Percentiles rank a stretch among this genome's conserved stretches.
These are phyloP conservation scores for Salix arbutifolia DNA, from an alignment of 345 rosid genomes.

Conservation along the genomic window DNA sequence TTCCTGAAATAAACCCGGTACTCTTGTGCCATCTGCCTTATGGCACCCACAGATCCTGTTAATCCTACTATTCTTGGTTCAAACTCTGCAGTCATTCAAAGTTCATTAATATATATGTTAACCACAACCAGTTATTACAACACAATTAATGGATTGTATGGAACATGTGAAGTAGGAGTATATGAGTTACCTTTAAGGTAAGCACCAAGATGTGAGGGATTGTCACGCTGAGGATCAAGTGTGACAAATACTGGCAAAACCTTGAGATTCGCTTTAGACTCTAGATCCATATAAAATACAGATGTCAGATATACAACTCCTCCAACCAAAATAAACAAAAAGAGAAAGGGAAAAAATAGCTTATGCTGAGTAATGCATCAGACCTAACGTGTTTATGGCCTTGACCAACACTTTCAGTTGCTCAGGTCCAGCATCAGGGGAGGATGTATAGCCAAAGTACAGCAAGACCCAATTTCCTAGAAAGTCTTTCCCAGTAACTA, in stretches of 20 bases:
- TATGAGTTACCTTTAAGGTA: conserved; percentile 64
- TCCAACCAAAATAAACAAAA: neutral
- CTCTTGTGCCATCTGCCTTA: conserved; percentile 84
- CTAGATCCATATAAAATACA: conserved; percentile 38
- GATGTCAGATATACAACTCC: conserved; percentile 22
- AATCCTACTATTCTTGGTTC: conserved; percentile 66
- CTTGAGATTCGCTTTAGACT: conserved; percentile 44
- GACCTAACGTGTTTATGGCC: conserved; percentile 66
- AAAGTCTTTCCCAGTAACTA: conserved; percentile 51
- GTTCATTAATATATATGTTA: conserved; percentile 4
- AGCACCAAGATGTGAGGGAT: conserved; percentile 62
- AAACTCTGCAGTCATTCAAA: conserved; percentile 55
- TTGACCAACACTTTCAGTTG: conserved; percentile 60
- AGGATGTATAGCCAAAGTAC: conserved; percentile 85
- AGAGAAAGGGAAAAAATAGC: neutral
- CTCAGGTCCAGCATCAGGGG: conserved; percentile 91
- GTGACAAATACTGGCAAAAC: conserved; percentile 78
- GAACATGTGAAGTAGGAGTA: neutral
- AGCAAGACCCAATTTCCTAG: conserved; percentile 77
- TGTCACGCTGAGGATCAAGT: conserved; percentile 87
- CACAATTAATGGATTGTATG: neutral
- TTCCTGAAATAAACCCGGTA: conserved; percentile 77
- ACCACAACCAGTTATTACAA: neutral
- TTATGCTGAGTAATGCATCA: conserved; percentile 16
- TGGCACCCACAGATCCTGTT: conserved; percentile 58